Evolutionary conservation across 805 yeast genomes (phyloP), one percentile per base, ranked within the genome.

Genomic region (Kurtzmaniella cleridarum): DNA sequence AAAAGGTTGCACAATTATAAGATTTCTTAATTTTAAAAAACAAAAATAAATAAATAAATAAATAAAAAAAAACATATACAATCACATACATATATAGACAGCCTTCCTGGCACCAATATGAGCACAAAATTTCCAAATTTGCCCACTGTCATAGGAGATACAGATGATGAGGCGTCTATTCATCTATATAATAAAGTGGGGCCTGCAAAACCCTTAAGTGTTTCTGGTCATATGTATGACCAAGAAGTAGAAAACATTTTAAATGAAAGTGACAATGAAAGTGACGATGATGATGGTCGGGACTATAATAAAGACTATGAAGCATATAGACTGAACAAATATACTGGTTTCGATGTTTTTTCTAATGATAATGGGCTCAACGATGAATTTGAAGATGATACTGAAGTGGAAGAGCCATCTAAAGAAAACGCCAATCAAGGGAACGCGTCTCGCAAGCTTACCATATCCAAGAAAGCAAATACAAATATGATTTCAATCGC

Each of bases 81-180:
- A 4, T 6, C 16, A 5, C 13, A 15, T n/a, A 15, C 6, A 13
- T 20, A n/a, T 5, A 15, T 20, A 29, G 17, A 15, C 8, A 29
- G 16, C 31, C 7, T 14, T 29, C 17, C 24, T 8, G 7, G 31
- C 16, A 15, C 11, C 27, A 31, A n/a, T 5, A 36, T 36, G 39
- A 13, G 24, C 20, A 15, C 49, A 4, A 44, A 50, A 15, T 67
- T 66, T 38, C 69, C 71, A 3, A 48, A 49, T 28, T 51, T 66
- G n/a, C 73, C 72, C 3, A 44, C 44, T 4, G 49, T 64, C 3
- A 51, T 56, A 27, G 71, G 70, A 1, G 70, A 63, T 35, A 62
- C 69, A 2, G 72, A 65, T 39, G 72, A 68, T 28, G 71, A 66
- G 31, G 64, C 62, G 1, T 66, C 73, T 16, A 61, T 67, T 28